Evolutionary conservation across 2,329 filamentous ascomycete species (phyloP).

Genomic region (Botrytis fragariae): DNA sequence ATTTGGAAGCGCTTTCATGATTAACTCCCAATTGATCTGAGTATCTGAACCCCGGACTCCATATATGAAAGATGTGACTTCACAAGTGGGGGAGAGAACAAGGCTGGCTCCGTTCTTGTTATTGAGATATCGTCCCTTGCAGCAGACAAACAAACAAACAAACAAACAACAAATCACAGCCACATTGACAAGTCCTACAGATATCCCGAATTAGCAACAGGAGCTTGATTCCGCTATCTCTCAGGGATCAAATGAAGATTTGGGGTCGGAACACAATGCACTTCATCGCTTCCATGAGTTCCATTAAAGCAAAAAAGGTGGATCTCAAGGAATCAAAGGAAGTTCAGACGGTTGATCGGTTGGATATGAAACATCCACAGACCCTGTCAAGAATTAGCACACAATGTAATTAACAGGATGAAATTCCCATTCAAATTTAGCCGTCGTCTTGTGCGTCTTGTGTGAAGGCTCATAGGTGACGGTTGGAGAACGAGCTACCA

Average conservation of each 20-base stretch:
- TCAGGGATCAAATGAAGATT: neutral
- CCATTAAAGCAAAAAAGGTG: neutral
- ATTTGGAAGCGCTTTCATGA: neutral
- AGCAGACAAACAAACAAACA: neutral
- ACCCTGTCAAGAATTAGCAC: neutral
- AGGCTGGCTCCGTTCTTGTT: neutral
- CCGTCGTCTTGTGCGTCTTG: neutral
- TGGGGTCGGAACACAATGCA: neutral
- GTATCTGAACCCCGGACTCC: neutral
- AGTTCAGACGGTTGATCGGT: neutral
- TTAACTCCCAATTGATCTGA: neutral
- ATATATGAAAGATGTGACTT: neutral
- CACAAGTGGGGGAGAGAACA: conserved; percentile 4
- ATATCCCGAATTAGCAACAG: neutral
- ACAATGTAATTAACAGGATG: neutral
- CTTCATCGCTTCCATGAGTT: neutral
- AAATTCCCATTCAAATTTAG: neutral
- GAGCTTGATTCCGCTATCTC: neutral
- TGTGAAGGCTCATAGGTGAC: neutral
- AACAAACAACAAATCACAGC: neutral
- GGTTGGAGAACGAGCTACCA: neutral
- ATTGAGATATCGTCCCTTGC: neutral
- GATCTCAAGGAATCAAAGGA: conserved; percentile 3
- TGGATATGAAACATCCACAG: neutral
- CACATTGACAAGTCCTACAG: neutral